A percentile compares a stretch with the other conserved stretches of the same genome.
Evolutionary conservation across 2,329 filamentous ascomycete genomes (phyloP).

Genomic region (Fusarium neocosmosporiellum): DNA sequence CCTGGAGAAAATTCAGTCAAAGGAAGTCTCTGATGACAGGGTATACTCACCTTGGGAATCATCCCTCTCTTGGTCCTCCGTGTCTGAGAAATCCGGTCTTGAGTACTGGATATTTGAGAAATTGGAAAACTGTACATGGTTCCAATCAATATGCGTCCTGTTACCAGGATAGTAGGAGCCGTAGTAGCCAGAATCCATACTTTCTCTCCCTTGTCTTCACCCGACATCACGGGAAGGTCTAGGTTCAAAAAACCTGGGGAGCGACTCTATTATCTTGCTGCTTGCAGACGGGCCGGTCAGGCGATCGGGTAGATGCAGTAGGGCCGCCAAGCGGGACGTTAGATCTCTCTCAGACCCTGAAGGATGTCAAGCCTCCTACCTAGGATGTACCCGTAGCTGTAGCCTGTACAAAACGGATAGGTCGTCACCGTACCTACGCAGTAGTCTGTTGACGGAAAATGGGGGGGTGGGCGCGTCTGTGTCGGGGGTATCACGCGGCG

Average conservation of each 20-base stretch:
- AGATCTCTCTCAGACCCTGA: slow-evolving; percentile 37
- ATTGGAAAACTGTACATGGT: slow-evolving; percentile 55
- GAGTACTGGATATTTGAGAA: slow-evolving; percentile 58
- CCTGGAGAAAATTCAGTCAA: slow-evolving; percentile 14
- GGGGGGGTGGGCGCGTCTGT: slow-evolving; percentile 23
- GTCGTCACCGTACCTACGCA: slow-evolving; percentile 5
- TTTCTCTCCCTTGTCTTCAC: slow-evolving; percentile 47
- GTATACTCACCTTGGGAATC: slow-evolving; percentile 33
- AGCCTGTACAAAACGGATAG: slow-evolving; percentile 19
- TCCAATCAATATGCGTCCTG: slow-evolving; percentile 53
- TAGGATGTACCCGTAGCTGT: slow-evolving; percentile 28
- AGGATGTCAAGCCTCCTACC: slow-evolving; percentile 36
- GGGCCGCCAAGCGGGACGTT: slow-evolving; percentile 41
- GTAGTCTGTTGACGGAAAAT: slow-evolving; percentile 19
- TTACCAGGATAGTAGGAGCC: slow-evolving; percentile 52
- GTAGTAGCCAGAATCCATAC: slow-evolving; percentile 55
- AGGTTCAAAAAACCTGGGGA: slow-evolving; percentile 42
- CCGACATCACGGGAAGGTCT: slow-evolving; percentile 42
- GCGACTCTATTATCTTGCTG: slow-evolving; percentile 49
- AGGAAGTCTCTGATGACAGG: neutral
- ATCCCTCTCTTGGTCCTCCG: slow-evolving; percentile 44
- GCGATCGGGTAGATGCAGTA: slow-evolving; percentile 49
- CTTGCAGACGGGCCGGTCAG: slow-evolving; percentile 49
- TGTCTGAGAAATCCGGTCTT: slow-evolving; percentile 54
- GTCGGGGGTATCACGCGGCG: slow-evolving; percentile 41